Percentiles rank a stretch among this genome's conserved stretches.
Conservation (phyloP, 345 rosid genomes). For the Murraya koenigii region DNA sequence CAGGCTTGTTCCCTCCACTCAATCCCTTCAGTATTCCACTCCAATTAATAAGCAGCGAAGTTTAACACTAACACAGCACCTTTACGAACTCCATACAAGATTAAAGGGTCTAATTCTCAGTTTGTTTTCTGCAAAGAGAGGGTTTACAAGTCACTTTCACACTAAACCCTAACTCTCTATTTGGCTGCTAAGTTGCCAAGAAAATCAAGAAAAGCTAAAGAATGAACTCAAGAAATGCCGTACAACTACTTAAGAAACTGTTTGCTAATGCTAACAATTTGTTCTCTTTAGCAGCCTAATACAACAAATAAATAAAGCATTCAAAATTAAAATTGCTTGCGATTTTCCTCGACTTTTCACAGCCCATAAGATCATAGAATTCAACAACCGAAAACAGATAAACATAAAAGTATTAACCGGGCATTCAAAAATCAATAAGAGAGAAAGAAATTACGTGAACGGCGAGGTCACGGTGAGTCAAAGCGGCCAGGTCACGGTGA, state of each 20-base stretch:
- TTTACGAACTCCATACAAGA: neutral
- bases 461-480: neutral
- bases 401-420: neutral
- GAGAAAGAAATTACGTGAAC: neutral
- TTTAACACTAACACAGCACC: neutral
- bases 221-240: neutral
- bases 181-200: neutral
- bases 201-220: neutral
- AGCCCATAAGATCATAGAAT: neutral
- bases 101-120: neutral
- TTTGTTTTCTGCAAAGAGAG: neutral
- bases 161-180: neutral
- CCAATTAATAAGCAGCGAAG: neutral
- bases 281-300: neutral
- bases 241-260: neutral
- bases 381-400: neutral
- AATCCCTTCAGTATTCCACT: no score
- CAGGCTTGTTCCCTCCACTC: no score
- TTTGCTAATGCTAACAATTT: neutral
- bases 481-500: neutral
- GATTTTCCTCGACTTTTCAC: neutral
- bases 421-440: neutral
- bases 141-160: neutral
- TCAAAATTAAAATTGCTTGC: neutral
- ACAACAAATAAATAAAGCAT: neutral